Conservation (phyloP, 805 yeast genomes). For the Saccharomycopsis lassenensis region DNA sequence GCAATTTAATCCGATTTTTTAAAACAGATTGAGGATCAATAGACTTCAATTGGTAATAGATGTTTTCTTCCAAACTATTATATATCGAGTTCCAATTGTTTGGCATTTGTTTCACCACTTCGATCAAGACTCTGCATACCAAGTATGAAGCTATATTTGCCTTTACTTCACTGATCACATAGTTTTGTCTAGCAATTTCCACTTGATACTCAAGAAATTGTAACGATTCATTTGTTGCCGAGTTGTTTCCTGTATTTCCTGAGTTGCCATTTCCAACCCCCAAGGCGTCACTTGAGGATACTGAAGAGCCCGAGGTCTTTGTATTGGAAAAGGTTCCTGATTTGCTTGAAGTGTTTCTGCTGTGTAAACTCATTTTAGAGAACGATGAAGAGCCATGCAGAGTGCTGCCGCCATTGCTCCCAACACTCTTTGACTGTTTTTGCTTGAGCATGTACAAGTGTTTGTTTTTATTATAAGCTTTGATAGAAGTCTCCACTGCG, state of each 20-base stretch:
- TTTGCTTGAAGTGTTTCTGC: constrained; percentile 15
- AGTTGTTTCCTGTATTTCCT: too few relatives aligned
- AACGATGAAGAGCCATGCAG: constrained; percentile 9
- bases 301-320: too few relatives aligned
- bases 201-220: constrained; percentile 23
- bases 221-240: constrained; percentile 6
- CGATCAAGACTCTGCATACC: constrained; percentile 82
- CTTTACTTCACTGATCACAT: constrained; percentile 77
- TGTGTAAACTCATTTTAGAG: constrained; percentile 16
- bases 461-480: constrained; percentile 12
- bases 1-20: constrained; percentile 65
- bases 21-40: constrained; percentile 70
- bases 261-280: too few relatives aligned
- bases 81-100: constrained; percentile 55
- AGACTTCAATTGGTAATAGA: constrained; percentile 76
- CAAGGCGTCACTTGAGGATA: too few relatives aligned
- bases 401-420: too few relatives aligned
- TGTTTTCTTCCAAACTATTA: constrained; percentile 82
- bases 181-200: constrained; percentile 45
- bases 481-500: constrained; percentile 8
- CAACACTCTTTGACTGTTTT: constrained; percentile 8
- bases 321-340: too few relatives aligned
- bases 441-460: constrained; percentile 8
- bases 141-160: constrained; percentile 80
- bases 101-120: constrained; percentile 82